These are phyloP conservation scores for Stemphylium lycopersici DNA, from an alignment of 2,329 filamentous ascomycete genomes.

Conservation along the genomic window DNA sequence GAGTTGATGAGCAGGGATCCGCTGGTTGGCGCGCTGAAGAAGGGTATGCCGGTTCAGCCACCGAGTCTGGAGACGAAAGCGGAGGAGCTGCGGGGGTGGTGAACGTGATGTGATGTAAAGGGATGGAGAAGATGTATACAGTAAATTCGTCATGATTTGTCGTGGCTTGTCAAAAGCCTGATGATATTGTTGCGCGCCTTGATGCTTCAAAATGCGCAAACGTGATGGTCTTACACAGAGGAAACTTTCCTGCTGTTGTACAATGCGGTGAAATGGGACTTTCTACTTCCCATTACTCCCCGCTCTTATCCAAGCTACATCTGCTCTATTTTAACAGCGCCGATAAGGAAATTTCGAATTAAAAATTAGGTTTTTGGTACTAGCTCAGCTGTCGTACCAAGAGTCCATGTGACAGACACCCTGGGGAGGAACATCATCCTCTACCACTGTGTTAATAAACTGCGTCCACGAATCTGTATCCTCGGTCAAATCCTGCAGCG, in stretches of 20 bases:
- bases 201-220: too few species aligned
- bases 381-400: not conserved
- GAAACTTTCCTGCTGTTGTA: too few species aligned
- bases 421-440: not conserved
- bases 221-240: too few species aligned
- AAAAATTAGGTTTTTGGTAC: not conserved
- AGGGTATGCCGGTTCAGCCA: conserved; percentile 40
- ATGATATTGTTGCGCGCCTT: too few species aligned
- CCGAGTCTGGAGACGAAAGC: conserved; percentile 34
- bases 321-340: too few species aligned
- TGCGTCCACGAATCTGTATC: not conserved
- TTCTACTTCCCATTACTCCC: too few species aligned
- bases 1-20: conserved; percentile 33
- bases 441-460: not conserved
- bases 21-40: conserved; percentile 37
- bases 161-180: too few species aligned
- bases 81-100: conserved; percentile 39
- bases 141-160: not conserved
- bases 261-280: too few species aligned
- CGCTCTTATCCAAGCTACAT: too few species aligned
- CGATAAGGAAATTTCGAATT: not conserved
- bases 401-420: not conserved
- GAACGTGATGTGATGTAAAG: not conserved
- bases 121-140: not conserved
- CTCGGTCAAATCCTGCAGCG: not conserved